Percentiles rank a stretch among this genome's conserved stretches.
Evolutionary conservation across 352 stramenopile genomes (phyloP).

Genomic region (Phytophthora crassamura): DNA sequence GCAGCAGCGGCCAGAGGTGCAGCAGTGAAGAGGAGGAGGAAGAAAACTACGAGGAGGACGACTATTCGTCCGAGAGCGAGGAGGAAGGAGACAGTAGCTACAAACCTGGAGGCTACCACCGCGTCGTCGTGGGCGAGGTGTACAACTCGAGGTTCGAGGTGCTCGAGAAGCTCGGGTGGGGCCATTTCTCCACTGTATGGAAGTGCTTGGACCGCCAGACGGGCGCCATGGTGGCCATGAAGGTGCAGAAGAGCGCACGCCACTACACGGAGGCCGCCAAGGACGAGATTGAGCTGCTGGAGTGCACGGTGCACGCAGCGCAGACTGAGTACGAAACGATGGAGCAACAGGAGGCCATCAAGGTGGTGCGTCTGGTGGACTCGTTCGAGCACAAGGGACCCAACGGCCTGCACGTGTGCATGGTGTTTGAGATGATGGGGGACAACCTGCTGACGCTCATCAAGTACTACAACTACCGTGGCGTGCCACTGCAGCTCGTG

Average conservation of each 20-base stretch:
- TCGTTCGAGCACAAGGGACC: conserved; percentile 97
- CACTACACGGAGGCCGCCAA: conserved; percentile 98
- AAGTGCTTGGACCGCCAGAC: conserved; percentile 93
- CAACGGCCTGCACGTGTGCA: conserved; percentile 97
- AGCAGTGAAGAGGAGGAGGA: conserved; percentile 32
- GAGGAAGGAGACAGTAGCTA: conserved; percentile 96
- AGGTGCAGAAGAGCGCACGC: conserved; percentile 98
- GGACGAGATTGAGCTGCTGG: conserved; percentile 98
- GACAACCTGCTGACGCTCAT: conserved; percentile 99
- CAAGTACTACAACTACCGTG: conserved; percentile 99
- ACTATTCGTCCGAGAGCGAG: conserved; percentile 84
- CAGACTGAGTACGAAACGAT: conserved; percentile 28
- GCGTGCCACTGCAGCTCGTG: conserved; percentile 96
- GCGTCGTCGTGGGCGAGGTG: conserved; percentile 92
- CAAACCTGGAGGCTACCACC: conserved; percentile 98
- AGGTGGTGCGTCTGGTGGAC: conserved; percentile 87
- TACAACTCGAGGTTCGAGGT: conserved; percentile 96
- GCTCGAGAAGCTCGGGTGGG: conserved; percentile 99
- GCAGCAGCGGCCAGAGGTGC: conserved; percentile 28
- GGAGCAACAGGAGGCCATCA: conserved; percentile 40
- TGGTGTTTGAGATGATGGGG: conserved; percentile 99
- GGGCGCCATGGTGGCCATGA: conserved; percentile 93
- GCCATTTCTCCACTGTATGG: conserved; percentile 99
- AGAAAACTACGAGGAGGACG: conserved; percentile 84
- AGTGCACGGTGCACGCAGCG: conserved; percentile 85